Conservation (phyloP, 139 green algal genomes). For the Yamagishiella unicocca region DNA sequence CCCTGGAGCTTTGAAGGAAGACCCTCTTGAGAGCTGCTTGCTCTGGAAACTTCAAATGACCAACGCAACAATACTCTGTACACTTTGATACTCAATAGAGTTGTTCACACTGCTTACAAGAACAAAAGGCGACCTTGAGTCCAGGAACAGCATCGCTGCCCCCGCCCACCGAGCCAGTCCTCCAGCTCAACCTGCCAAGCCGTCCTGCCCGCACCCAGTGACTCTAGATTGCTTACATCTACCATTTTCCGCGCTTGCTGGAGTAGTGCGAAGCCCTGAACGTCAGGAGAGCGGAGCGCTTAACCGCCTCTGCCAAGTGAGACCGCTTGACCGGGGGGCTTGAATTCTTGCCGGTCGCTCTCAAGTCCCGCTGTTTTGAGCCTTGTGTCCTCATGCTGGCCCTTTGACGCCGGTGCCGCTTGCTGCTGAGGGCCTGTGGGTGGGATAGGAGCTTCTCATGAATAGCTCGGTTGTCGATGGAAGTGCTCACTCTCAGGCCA, state of each 20-base stretch:
- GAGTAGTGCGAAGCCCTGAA: neutral
- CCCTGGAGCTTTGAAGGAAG: slow-evolving; percentile 7
- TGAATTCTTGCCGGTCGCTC: neutral
- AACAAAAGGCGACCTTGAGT: neutral
- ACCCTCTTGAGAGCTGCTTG: neutral
- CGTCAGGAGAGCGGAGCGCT: neutral
- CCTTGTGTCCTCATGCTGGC: neutral
- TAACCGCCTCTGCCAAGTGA: slow-evolving; percentile 34
- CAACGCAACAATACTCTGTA: slow-evolving; percentile 9
- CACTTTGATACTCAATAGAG: neutral
- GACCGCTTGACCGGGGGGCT: slow-evolving; percentile 22
- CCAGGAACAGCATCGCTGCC: slow-evolving; percentile 19
- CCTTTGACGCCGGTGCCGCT: neutral
- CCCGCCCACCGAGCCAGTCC: slow-evolving; percentile 7
- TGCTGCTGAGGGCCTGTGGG: neutral
- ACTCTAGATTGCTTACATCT: neutral
- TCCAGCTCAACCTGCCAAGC: neutral
- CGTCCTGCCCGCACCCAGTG: neutral
- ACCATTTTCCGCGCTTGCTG: neutral
- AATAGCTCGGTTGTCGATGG: slow-evolving; percentile 36
- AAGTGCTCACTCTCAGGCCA: neutral
- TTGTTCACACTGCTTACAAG: neutral
- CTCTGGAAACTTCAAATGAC: slow-evolving; percentile 1
- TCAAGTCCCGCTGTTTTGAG: neutral
- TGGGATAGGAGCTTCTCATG: neutral